Conservation (phyloP, 2,329 filamentous ascomycete genomes). For the Penicillium frequentans region DNA sequence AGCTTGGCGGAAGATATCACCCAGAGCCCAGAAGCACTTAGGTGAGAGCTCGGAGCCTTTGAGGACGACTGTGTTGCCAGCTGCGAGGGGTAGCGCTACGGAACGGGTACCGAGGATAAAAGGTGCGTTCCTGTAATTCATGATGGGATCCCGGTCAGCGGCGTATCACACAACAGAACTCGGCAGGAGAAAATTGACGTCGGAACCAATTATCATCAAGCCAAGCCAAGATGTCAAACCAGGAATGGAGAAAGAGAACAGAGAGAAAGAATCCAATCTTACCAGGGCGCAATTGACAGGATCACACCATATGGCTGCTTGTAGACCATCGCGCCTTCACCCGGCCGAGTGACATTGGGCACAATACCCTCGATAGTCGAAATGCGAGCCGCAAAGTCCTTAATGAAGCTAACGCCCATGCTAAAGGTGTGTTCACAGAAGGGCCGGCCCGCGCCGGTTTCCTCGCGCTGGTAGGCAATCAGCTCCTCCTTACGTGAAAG, state of each 20-base stretch:
- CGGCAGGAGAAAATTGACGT: background rate
- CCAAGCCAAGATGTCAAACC: background rate
- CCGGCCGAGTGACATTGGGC: conserved; percentile 50
- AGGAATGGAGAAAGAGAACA: background rate
- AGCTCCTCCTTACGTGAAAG: conserved; percentile 62
- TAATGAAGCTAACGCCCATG: conserved; percentile 40
- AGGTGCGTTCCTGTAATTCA: conserved; percentile 52
- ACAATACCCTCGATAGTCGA: conserved; percentile 50
- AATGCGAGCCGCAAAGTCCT: conserved; percentile 54
- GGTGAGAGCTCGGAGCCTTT: conserved; percentile 72
- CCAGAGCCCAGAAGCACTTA: conserved; percentile 62
- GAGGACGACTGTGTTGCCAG: conserved; percentile 73
- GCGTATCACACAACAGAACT: background rate
- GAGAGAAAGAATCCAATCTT: conserved; percentile 20
- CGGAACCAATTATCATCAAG: background rate
- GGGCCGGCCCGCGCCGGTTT: conserved; percentile 53
- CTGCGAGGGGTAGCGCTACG: conserved; percentile 63
- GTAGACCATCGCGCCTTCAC: conserved; percentile 62
- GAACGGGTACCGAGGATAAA: conserved; percentile 51
- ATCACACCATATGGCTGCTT: conserved; percentile 79
- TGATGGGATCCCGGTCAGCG: background rate
- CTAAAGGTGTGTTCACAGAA: conserved; percentile 39
- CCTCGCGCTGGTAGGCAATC: conserved; percentile 57
- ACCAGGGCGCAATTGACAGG: conserved; percentile 80
- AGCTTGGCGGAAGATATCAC: conserved; percentile 66